phyloP scores from a whole-genome alignment of 2,329 filamentous ascomycete genomes.

The Colletotrichum cordylinicola region DNA sequence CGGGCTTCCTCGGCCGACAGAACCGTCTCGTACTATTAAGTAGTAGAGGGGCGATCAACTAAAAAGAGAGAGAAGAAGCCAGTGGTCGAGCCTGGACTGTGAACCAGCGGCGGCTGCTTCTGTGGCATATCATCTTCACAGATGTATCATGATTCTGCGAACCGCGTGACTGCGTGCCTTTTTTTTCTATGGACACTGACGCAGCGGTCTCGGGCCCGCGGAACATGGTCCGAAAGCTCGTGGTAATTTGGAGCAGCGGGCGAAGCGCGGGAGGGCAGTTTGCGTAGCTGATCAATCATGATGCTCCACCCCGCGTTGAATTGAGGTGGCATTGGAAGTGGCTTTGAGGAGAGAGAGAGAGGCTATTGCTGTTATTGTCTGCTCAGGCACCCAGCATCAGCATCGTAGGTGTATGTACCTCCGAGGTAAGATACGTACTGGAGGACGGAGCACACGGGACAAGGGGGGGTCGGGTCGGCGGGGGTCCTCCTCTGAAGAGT shows the following conservation, averaged over 20 bases:
- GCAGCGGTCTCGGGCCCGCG: background rate
- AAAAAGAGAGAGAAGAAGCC: background rate
- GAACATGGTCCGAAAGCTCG: background rate
- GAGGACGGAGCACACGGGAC: background rate
- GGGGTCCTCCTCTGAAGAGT: background rate
- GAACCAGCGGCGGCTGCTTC: background rate
- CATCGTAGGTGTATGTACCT: background rate
- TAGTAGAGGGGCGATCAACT: background rate
- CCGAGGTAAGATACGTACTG: background rate
- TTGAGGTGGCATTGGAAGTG: conserved; percentile 8
- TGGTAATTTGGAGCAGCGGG: background rate
- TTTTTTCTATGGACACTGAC: background rate
- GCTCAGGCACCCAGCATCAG: background rate
- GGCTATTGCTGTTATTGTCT: background rate
- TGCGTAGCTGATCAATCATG: background rate
- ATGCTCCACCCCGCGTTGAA: background rate
- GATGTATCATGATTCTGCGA: background rate
- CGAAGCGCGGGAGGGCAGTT: background rate
- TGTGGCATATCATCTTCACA: background rate
- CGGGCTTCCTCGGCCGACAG: background rate
- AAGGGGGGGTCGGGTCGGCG: background rate
- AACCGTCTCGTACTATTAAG: background rate
- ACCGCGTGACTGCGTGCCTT: background rate
- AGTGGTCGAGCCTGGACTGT: background rate
- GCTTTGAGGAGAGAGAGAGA: background rate